Percentiles rank a stretch among this genome's conserved stretches.
These are phyloP conservation scores for Talaromyces thailandensis DNA, from an alignment of 495 filamentous ascomycete genomes.

Conservation along the genomic window DNA sequence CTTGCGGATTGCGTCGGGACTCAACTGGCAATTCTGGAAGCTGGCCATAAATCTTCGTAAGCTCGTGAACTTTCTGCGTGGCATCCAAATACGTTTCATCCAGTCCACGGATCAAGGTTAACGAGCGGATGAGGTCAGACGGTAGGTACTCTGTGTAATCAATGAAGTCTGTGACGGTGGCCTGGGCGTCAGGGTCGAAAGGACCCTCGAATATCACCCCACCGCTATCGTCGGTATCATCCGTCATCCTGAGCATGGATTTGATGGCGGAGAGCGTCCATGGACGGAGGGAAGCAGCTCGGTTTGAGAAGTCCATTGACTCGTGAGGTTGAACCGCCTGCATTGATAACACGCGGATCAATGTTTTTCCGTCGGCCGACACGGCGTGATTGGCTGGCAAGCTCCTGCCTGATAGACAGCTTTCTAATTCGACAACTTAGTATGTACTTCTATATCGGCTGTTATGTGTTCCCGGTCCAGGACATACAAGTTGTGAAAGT, in stretches of 20 bases:
- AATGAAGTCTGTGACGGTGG: slow-evolving; percentile 89
- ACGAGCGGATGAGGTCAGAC: slow-evolving; percentile 80
- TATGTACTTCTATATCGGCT: background rate
- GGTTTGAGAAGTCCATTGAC: background rate
- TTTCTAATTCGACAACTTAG: background rate
- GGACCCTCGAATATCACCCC: slow-evolving; percentile 40
- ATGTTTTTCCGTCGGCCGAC: background rate
- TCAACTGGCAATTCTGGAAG: slow-evolving; percentile 52
- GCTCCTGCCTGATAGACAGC: background rate
- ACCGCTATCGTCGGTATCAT: slow-evolving; percentile 33
- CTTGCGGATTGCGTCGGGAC: slow-evolving; percentile 42
- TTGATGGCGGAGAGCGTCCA: background rate
- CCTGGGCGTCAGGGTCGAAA: slow-evolving; percentile 84
- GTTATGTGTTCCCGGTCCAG: background rate
- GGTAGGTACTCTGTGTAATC: slow-evolving; percentile 97
- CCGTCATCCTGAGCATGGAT: slow-evolving; percentile 15
- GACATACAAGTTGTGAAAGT: background rate
- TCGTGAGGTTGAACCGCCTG: background rate
- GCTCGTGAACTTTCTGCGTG: slow-evolving; percentile 58
- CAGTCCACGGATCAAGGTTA: slow-evolving; percentile 79
- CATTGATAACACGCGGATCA: background rate
- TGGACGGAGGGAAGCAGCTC: background rate
- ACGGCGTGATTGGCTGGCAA: background rate
- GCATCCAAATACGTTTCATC: slow-evolving; percentile 61
- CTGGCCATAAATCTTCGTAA: slow-evolving; percentile 63